Conservation (phyloP, 495 filamentous ascomycete genomes). For the Aeminium ludgeri region DNA sequence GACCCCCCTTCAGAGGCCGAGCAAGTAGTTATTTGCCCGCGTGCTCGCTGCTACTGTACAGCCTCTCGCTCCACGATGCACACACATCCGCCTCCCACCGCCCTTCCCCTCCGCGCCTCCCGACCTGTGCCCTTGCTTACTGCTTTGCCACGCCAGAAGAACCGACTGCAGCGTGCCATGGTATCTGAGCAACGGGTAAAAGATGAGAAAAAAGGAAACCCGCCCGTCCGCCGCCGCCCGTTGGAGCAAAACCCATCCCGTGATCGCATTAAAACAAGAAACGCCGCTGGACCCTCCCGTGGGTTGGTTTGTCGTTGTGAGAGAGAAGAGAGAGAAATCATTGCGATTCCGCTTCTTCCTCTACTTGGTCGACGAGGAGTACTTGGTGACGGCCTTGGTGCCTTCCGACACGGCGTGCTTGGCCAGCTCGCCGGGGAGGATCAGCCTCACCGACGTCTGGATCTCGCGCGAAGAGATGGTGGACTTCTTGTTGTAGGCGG, state of each 20-base stretch:
- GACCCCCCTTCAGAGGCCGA: neutral
- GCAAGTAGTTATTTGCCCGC: conserved; percentile 2
- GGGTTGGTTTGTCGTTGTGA: conserved; percentile 5
- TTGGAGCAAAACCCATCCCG: conserved; percentile 25
- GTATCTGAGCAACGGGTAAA: conserved; percentile 2
- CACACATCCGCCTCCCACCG: conserved; percentile 2
- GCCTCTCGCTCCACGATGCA: neutral
- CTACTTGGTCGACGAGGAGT: conserved; percentile 99
- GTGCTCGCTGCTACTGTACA: conserved; percentile 13
- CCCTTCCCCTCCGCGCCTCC: conserved; percentile 4
- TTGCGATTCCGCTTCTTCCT: neutral
- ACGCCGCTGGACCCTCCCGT: conserved; percentile 14
- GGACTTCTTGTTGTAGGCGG: conserved; percentile 99
- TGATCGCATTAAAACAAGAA: conserved; percentile 27
- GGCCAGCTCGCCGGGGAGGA: conserved; percentile 93
- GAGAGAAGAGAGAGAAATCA: conserved; percentile 3
- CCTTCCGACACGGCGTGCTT: conserved; percentile 99
- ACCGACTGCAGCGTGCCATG: too few species aligned
- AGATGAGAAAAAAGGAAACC: conserved; percentile 4
- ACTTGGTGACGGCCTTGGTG: conserved; percentile 99
- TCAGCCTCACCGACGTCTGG: conserved; percentile 95
- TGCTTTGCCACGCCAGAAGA: too few species aligned
- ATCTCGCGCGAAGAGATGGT: conserved; percentile 99
- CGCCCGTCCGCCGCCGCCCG: conserved; percentile 7
- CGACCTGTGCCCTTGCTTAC: too few species aligned